A percentile compares a stretch with the other conserved stretches of the same genome.
These are phyloP conservation scores for Kwoniella shandongensis DNA, from an alignment of 768 basidiomycete species.

Conservation along the genomic window DNA sequence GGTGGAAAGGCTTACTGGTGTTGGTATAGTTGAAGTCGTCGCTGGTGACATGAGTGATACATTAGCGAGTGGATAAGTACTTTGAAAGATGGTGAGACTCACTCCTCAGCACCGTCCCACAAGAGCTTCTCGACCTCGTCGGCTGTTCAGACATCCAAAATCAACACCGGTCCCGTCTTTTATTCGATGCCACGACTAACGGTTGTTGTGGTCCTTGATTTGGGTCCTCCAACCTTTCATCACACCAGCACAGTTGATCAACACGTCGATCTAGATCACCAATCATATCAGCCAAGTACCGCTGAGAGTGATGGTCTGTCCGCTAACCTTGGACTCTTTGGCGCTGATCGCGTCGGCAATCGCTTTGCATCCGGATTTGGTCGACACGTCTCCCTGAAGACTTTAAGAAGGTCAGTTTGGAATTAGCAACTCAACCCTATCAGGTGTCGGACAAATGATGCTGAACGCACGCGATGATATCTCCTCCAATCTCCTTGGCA, in stretches of 20 bases:
- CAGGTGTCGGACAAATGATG: slow-evolving; percentile 20
- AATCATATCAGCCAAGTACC: neutral
- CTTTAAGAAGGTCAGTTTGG: slow-evolving; percentile 9
- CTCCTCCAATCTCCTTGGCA: slow-evolving; percentile 29
- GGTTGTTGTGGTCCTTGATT: slow-evolving; percentile 34
- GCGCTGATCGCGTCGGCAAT: slow-evolving; percentile 25
- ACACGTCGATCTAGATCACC: slow-evolving; percentile 30
- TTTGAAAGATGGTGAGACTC: neutral
- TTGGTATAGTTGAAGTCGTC: slow-evolving; percentile 41
- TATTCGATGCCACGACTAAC: slow-evolving; percentile 23
- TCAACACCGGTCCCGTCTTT: neutral
- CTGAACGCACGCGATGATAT: slow-evolving; percentile 16
- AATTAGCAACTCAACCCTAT: too few relatives aligned
- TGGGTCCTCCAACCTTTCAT: slow-evolving; percentile 27
- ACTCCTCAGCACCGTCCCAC: slow-evolving; percentile 35
- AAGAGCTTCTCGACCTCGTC: slow-evolving; percentile 31
- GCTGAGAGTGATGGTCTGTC: neutral
- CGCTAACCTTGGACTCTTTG: slow-evolving; percentile 17
- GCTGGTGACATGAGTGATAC: slow-evolving; percentile 6
- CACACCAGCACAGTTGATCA: slow-evolving; percentile 51
- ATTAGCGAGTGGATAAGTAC: neutral
- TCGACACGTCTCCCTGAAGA: slow-evolving; percentile 39
- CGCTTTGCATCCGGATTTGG: slow-evolving; percentile 32
- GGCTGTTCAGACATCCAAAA: slow-evolving; percentile 21
- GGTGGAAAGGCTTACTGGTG: slow-evolving; percentile 17